These are phyloP conservation scores for Colletotrichum sp. DNA, from an alignment of 2,329 filamentous ascomycete genomes.

Conservation along the genomic window DNA sequence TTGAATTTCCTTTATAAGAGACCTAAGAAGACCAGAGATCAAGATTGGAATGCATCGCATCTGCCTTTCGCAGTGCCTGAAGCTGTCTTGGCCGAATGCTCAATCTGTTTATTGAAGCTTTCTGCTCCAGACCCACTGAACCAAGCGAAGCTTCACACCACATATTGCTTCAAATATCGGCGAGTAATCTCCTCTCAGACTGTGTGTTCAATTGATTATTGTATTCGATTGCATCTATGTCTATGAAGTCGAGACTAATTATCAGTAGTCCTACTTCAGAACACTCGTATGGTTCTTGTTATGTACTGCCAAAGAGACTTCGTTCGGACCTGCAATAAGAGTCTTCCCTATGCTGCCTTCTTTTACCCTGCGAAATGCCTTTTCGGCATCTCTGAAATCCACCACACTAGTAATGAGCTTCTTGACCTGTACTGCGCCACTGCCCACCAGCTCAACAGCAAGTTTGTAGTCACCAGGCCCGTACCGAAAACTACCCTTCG, in stretches of 20 bases:
- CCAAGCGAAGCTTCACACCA: accelerated
- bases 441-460: slow-evolving; percentile 77
- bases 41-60: accelerated
- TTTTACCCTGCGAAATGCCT: slow-evolving; percentile 87
- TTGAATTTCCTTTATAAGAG: accelerated
- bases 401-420: slow-evolving; percentile 80
- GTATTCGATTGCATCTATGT: accelerated
- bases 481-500: slow-evolving; percentile 90
- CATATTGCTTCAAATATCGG: accelerated
- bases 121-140: neutral
- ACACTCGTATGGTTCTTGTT: neutral
- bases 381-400: slow-evolving; percentile 80
- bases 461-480: slow-evolving; percentile 86
- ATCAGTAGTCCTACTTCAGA: accelerated
- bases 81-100: neutral
- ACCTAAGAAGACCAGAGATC: accelerated
- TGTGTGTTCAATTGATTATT: accelerated
- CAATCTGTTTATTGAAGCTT: accelerated
- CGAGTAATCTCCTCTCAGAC: neutral
- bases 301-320: slow-evolving; percentile 26
- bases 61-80: accelerated
- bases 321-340: slow-evolving; percentile 69
- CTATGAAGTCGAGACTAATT: accelerated
- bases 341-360: slow-evolving; percentile 79
- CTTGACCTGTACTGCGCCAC: slow-evolving; percentile 80